These are phyloP conservation scores for Diaporthe velutina DNA, from an alignment of 2,329 filamentous ascomycete genomes.

Conservation along the genomic window DNA sequence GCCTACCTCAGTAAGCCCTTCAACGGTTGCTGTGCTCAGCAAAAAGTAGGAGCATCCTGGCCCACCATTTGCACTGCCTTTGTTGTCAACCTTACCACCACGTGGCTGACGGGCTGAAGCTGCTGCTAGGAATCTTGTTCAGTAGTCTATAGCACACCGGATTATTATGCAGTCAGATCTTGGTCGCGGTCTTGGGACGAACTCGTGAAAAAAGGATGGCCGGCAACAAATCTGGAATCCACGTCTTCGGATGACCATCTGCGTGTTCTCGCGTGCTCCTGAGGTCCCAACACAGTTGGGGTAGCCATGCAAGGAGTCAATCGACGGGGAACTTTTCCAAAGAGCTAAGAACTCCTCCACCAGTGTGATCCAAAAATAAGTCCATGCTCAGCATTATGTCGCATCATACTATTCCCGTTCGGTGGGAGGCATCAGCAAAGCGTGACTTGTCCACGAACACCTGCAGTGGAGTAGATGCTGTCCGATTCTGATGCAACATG, in stretches of 20 bases:
- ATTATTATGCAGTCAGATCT: conserved; percentile 3
- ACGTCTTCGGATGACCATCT: not conserved
- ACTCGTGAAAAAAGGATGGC: not conserved
- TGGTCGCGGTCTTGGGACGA: not conserved
- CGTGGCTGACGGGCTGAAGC: conserved; percentile 18
- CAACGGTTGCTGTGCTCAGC: not conserved
- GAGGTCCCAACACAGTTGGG: not conserved
- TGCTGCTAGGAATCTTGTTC: not conserved
- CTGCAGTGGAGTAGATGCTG: not conserved
- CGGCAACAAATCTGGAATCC: not conserved
- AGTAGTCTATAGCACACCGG: not conserved
- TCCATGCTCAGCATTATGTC: not conserved
- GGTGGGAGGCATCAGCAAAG: not conserved
- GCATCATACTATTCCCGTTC: not conserved
- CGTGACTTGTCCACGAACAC: not conserved
- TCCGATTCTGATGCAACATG: not conserved
- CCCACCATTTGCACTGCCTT: not conserved
- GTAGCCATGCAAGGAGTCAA: not conserved
- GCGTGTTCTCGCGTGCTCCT: not conserved
- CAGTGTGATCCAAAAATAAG: conserved; percentile 10
- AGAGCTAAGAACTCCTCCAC: not conserved
- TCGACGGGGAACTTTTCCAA: not conserved
- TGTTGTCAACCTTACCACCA: conserved; percentile 9
- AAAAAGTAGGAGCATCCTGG: not conserved
- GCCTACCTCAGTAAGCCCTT: not conserved